A percentile compares a stretch with the other conserved stretches of the same genome.
phyloP scores from a whole-genome alignment of 2,329 filamentous ascomycete species.

The Nigrospora sphaerica region DNA sequence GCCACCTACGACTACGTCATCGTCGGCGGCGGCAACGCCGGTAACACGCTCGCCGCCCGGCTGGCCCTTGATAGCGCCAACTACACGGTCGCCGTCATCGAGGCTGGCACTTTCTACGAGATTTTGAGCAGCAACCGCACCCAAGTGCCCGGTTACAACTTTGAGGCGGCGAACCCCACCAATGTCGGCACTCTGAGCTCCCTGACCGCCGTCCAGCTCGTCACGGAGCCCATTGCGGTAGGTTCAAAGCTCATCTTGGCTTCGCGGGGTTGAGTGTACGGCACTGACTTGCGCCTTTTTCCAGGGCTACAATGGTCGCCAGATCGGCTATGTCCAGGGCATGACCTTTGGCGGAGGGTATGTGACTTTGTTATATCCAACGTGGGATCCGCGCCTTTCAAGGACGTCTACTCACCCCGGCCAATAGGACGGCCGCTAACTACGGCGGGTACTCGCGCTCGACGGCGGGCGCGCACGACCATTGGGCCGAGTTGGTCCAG shows the following conservation, averaged over 20 bases:
- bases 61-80: neutral
- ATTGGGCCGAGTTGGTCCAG: conserved; percentile 1
- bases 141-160: neutral
- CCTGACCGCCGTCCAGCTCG: neutral
- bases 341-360: neutral
- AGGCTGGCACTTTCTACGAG: neutral
- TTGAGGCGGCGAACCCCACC: neutral
- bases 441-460: neutral
- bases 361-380: neutral
- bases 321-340: neutral
- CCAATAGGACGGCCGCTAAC: neutral
- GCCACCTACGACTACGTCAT: conserved; percentile 15
- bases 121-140: neutral
- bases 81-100: too few relatives aligned
- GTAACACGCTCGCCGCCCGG: neutral
- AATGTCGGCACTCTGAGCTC: neutral
- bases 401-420: too few relatives aligned
- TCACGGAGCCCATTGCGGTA: neutral
- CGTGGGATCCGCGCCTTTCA: too few relatives aligned
- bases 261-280: neutral
- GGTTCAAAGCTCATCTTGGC: neutral
- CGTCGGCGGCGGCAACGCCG: conserved; percentile 25
- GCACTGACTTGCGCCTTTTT: neutral
- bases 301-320: neutral
- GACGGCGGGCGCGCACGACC: neutral